Evolutionary conservation across 129 eudicot genomes (phyloP), one percentile per base, ranked within the genome.

Genomic region (Flaveria trinervia): DNA sequence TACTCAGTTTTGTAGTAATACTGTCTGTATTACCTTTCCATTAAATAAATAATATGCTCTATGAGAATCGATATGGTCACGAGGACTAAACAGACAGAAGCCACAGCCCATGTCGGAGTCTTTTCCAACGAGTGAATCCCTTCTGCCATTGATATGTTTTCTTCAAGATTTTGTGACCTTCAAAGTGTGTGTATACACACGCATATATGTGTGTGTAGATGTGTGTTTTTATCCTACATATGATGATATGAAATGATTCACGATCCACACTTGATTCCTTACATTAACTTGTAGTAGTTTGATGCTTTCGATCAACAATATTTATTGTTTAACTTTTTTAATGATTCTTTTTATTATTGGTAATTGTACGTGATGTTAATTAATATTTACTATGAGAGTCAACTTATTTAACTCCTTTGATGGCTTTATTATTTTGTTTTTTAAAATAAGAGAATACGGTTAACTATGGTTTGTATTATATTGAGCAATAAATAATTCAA

Each of bases 31-130:
- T 64, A 85, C 92, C 88, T 88, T 85, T 68, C 83, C 88, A 43
- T 75, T 5, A 83, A 51, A 67, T 86, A 88, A 70, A 88, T 81
- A 26, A 57, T 50, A 28, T 81, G 79, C 56, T 86, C 93, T 15
- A 88, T 84, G 80, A 76, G 16, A 68, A 81, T 69, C 11, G 93
- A 88, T 70, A 88, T 49, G 5, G 88, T 56, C 33, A 88, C 57
- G 17, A 86, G 80, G 13, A 88, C 83, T 81, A 88, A 75, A 69
- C 93, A 85, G 23, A 88, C 93, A 49, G 75, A 48, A 55, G 93
- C 90, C 6, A 88, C 88, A 15, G 93, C 93, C 93, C 93, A 88
- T 13, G 93, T 88, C 4, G 93, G 88, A 14, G 90, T 85, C 51
- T 86, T 83, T 50, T 88, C 90, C 57, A 86, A 68, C 18, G 93